Percentiles rank a stretch among this genome's conserved stretches.
phyloP scores from a whole-genome alignment of 202 grass and related monocot species.

The Hordeum pubiflorum region DNA sequence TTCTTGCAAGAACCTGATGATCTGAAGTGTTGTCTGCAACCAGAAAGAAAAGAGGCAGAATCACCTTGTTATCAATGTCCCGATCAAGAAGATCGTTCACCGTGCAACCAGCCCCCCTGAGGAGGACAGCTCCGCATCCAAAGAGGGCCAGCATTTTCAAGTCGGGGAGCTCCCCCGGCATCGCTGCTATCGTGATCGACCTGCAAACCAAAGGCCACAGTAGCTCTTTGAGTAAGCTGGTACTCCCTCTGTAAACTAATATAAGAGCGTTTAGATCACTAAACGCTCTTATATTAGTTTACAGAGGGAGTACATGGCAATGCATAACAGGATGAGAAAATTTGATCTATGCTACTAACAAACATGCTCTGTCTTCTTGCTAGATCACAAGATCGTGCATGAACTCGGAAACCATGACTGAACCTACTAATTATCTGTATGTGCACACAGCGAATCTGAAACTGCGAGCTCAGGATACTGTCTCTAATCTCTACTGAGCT shows the following conservation, averaged over 20 bases:
- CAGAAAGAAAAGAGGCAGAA: background rate
- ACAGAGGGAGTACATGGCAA: too few relatives aligned
- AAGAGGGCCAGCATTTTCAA: conserved; percentile 66
- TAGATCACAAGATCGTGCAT: background rate
- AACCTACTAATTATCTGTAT: background rate
- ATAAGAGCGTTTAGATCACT: too few relatives aligned
- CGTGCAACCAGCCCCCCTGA: background rate
- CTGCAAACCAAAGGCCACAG: conserved; percentile 21
- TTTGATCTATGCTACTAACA: background rate
- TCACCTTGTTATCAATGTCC: conserved; percentile 76
- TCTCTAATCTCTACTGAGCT: background rate
- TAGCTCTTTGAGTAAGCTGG: background rate
- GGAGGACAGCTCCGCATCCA: background rate
- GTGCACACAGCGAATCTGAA: background rate
- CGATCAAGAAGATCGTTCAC: conserved; percentile 50
- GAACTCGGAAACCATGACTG: background rate
- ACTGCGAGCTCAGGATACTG: background rate
- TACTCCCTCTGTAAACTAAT: too few relatives aligned
- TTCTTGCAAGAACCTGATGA: background rate
- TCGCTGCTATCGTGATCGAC: conserved; percentile 69
- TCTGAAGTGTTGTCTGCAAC: background rate
- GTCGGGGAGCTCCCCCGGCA: conserved; percentile 49
- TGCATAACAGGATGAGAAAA: background rate
- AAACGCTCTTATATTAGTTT: too few relatives aligned
- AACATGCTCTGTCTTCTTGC: background rate